A percentile compares a stretch with the other conserved stretches of the same genome.
Evolutionary conservation across 2,329 filamentous ascomycete species (phyloP).

Genomic region (Stemphylium vesicarium): DNA sequence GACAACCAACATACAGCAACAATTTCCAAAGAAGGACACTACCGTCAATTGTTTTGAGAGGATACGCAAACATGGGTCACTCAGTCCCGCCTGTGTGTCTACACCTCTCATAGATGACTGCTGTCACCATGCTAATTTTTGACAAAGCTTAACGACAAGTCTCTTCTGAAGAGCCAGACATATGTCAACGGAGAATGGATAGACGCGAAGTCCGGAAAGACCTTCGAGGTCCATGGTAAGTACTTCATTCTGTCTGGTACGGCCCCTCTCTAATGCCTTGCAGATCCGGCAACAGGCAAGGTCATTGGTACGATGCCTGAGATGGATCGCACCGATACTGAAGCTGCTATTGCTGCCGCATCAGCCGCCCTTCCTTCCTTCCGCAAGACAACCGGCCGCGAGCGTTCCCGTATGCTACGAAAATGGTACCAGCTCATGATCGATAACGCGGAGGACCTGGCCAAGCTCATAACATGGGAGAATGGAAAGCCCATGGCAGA

Average conservation of each 20-base stretch:
- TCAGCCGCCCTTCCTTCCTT: constrained; percentile 75
- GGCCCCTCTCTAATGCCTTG: constrained; percentile 9
- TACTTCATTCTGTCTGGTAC: background rate
- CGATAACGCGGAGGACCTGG: constrained; percentile 80
- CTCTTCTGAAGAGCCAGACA: constrained; percentile 79
- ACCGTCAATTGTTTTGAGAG: constrained; percentile 45
- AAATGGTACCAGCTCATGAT: constrained; percentile 83
- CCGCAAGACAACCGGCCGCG: constrained; percentile 72
- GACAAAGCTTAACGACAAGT: constrained; percentile 55
- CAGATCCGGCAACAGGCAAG: constrained; percentile 82
- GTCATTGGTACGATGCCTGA: constrained; percentile 85
- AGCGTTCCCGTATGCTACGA: constrained; percentile 75
- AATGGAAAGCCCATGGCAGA: constrained; percentile 80
- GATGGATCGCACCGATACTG: constrained; percentile 77
- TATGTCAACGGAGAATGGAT: constrained; percentile 97
- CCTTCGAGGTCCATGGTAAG: constrained; percentile 76
- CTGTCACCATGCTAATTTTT: constrained; percentile 18
- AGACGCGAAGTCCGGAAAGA: constrained; percentile 82
- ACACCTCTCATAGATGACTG: background rate
- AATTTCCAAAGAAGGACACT: constrained; percentile 41
- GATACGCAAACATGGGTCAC: constrained; percentile 53
- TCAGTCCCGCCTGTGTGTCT: constrained; percentile 49
- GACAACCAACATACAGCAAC: constrained; percentile 39
- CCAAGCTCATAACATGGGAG: constrained; percentile 85
- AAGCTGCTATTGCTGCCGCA: constrained; percentile 84